phyloP scores from a whole-genome alignment of 306 rosid species.

The Vigna hirtella region DNA sequence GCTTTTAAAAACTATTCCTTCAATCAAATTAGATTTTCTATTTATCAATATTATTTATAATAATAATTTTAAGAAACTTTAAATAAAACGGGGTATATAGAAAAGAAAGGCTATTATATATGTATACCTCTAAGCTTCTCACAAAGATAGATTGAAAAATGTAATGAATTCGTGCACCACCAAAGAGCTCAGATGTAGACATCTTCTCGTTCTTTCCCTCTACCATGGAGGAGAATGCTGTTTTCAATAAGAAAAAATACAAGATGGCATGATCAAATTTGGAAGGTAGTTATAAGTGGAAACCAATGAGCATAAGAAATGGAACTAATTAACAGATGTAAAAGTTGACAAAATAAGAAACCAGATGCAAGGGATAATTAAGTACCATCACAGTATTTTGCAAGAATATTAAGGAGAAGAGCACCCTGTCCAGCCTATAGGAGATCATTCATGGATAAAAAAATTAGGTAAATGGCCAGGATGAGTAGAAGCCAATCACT shows the following conservation, averaged over 20 bases:
- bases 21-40: neutral
- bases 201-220: conserved; percentile 94
- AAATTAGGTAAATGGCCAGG: conserved; percentile 17
- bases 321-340: conserved; percentile 22
- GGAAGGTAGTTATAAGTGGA: conserved; percentile 32
- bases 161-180: conserved; percentile 95
- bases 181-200: conserved; percentile 89
- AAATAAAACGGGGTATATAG: neutral
- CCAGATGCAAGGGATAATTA: conserved; percentile 30
- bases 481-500: conserved; percentile 25
- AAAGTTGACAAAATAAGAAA: conserved; percentile 7
- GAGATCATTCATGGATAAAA: conserved; percentile 38
- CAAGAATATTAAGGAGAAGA: conserved; percentile 86
- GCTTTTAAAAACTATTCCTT: neutral
- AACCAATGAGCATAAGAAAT: conserved; percentile 10
- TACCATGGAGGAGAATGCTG: conserved; percentile 91
- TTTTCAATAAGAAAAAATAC: conserved; percentile 41
- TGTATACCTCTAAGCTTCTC: conserved; percentile 82
- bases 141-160: conserved; percentile 93
- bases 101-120: neutral
- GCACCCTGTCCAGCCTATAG: conserved; percentile 95
- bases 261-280: conserved; percentile 30
- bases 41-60: conserved; percentile 9
- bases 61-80: neutral
- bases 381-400: conserved; percentile 88